phyloP scores from a whole-genome alignment of 2,329 filamentous ascomycete species.

The Colletotrichum aenigma region DNA sequence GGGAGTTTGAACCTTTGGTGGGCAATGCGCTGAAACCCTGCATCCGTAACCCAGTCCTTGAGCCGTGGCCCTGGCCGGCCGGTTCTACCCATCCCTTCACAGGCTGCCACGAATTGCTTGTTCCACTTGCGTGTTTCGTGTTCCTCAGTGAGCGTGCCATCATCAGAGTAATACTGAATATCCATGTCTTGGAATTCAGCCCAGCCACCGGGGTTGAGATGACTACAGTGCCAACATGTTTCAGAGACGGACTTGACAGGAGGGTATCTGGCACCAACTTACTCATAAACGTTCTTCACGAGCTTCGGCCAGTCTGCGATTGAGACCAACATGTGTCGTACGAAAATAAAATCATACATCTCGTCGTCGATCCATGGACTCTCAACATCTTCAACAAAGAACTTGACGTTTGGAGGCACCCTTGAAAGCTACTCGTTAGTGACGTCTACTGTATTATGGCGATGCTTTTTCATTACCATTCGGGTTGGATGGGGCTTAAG shows the following conservation, averaged over 20 bases:
- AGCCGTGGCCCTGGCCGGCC: neutral
- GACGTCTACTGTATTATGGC: too few species aligned
- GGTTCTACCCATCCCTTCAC: neutral
- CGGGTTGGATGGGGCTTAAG: conserved; percentile 33
- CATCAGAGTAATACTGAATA: neutral
- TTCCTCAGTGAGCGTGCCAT: neutral
- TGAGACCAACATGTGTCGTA: conserved; percentile 33
- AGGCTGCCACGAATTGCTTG: neutral
- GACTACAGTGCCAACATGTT: conserved; percentile 17
- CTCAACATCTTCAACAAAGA: conserved; percentile 40
- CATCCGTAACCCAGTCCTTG: neutral
- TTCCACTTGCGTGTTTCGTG: neutral
- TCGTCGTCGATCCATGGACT: conserved; percentile 25
- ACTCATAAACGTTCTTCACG: conserved; percentile 27
- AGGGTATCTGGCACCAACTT: neutral
- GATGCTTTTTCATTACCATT: too few species aligned
- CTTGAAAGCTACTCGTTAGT: too few species aligned
- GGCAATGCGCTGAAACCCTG: neutral
- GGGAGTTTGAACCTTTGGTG: neutral
- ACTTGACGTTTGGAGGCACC: conserved; percentile 37
- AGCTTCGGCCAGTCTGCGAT: conserved; percentile 35
- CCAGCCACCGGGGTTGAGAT: conserved; percentile 26
- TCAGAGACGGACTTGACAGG: too few species aligned
- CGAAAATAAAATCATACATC: conserved; percentile 39
- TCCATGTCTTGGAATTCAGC: neutral